Base-by-base conservation (phyloP, 176 grass and related monocot species). In the Zizania latifolia region DNA sequence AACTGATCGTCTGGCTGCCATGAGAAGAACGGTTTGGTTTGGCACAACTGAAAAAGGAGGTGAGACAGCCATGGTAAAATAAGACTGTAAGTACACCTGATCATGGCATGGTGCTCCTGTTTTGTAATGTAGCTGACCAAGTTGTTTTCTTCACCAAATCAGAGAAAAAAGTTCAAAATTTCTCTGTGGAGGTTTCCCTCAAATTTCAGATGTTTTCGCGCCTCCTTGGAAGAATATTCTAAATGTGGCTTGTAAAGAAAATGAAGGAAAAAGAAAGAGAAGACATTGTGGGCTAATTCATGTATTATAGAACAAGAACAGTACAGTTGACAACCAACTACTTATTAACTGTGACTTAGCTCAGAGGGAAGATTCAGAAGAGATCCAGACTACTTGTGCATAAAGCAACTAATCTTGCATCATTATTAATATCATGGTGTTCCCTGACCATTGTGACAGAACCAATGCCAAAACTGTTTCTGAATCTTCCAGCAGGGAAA, bases 311-410 rank as follows among this genome's bases (percentile, higher is more conserved):
- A n/a, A n/a, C 1, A n/a, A n/a, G 56, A 61, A 62, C 31, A 11
- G 23, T 46, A 79, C n/a, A n/a, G n/a, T n/a, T n/a, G n/a, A n/a
- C n/a, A n/a, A n/a, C n/a, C n/a, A n/a, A n/a, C n/a, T n/a, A 41
- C 30, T 15, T 10, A 71, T 22, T n/a, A 64, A 78, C 67, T 45
- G 67, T 57, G 40, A 16, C 27, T 62, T 84, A 56, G 74, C 71
- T 61, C 13, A 59, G 11, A 62, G 19, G 5, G 12, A 59, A 38
- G 59, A 74, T 68, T 85, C 60, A 74, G 35, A 13, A 23, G 68
- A 9, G 29, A 32, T 61, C 15, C 19, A 53, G 31, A 40, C 50
- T 45, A 28, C 51, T 67, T 83, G 50, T 33, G 1, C 71, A 12
- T 68, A 31, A 77, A 56, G 27, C 46, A 71, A 73, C 48, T 4